A percentile compares a stretch with the other conserved stretches of the same genome.
Conservation (phyloP, 2,329 filamentous ascomycete genomes). For the Coniochaeta sp. region DNA sequence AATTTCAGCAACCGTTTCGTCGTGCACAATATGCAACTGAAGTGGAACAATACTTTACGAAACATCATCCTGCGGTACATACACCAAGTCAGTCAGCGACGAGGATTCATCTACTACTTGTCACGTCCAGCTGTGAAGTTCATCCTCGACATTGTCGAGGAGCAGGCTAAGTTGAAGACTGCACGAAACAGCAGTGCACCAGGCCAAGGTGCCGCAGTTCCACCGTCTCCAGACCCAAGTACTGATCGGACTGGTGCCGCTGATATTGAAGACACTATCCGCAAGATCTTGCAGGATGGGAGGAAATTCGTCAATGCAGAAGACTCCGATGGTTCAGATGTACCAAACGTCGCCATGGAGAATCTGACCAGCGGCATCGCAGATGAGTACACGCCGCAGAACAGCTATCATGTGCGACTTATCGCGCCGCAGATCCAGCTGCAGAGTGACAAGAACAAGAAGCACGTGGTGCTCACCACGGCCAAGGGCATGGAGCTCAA, state of each 20-base stretch:
- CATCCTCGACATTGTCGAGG: slow-evolving; percentile 93
- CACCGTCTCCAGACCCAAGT: slow-evolving; percentile 29
- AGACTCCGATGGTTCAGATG: slow-evolving; percentile 36
- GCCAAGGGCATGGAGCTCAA: slow-evolving; percentile 98
- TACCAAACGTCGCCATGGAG: slow-evolving; percentile 40
- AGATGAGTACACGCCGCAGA: slow-evolving; percentile 82
- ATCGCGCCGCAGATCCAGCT: slow-evolving; percentile 97
- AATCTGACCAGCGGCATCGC: slow-evolving; percentile 71
- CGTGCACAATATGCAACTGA: slow-evolving; percentile 93
- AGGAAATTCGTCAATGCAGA: slow-evolving; percentile 74
- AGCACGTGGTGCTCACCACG: slow-evolving; percentile 92
- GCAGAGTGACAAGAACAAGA: slow-evolving; percentile 96
- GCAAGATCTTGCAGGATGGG: slow-evolving; percentile 77
- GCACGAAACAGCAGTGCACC: slow-evolving; percentile 18
- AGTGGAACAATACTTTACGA: slow-evolving; percentile 94
- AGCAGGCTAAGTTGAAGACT: slow-evolving; percentile 70
- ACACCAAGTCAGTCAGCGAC: slow-evolving; percentile 91
- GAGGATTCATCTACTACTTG: slow-evolving; percentile 97
- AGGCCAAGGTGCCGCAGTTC: slow-evolving; percentile 15
- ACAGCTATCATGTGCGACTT: slow-evolving; percentile 87
- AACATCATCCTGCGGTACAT: slow-evolving; percentile 97
- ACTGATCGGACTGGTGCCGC: slow-evolving; percentile 50
- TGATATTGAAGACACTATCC: slow-evolving; percentile 77
- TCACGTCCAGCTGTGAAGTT: slow-evolving; percentile 95
- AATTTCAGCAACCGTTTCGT: slow-evolving; percentile 99